Conservation (phyloP, 2,329 filamentous ascomycete species). For the Dendrostoma leiphaemia region DNA sequence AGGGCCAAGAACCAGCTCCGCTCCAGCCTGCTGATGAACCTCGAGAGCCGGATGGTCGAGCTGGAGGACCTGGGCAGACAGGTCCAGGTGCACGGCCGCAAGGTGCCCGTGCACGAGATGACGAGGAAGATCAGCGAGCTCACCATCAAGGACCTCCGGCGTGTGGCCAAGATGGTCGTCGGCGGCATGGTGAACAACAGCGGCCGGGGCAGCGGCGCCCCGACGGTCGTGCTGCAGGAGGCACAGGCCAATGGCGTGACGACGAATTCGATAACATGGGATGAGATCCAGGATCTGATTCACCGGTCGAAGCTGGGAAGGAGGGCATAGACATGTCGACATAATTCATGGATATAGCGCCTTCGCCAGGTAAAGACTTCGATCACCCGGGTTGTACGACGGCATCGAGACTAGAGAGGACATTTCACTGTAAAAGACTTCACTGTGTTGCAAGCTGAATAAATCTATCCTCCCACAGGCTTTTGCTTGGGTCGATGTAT, state of each 20-base stretch:
- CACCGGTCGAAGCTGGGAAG: conserved; percentile 78
- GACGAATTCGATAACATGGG: conserved; percentile 73
- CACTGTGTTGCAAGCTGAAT: too few relatives aligned
- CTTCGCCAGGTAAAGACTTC: too few relatives aligned
- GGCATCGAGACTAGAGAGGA: too few relatives aligned
- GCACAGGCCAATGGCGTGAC: conserved; percentile 71
- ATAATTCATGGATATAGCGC: too few relatives aligned
- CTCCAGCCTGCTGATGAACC: conserved; percentile 90
- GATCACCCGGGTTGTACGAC: too few relatives aligned
- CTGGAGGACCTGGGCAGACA: conserved; percentile 92
- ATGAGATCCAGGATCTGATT: conserved; percentile 85
- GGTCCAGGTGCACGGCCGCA: conserved; percentile 93
- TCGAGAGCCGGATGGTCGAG: conserved; percentile 96
- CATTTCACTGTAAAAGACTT: too few relatives aligned
- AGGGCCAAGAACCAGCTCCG: conserved; percentile 97
- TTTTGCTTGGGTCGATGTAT: too few relatives aligned
- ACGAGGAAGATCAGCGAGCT: conserved; percentile 80
- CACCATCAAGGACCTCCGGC: conserved; percentile 74
- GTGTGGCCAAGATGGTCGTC: conserved; percentile 78
- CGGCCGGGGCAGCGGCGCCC: conserved; percentile 78
- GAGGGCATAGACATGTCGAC: conserved; percentile 23
- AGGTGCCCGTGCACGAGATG: conserved; percentile 92
- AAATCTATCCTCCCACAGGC: too few relatives aligned
- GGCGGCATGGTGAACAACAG: conserved; percentile 72
- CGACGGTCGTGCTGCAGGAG: conserved; percentile 93